Evolutionary conservation across 345 rosid species (phyloP).

Genomic region (Salix caprea): DNA sequence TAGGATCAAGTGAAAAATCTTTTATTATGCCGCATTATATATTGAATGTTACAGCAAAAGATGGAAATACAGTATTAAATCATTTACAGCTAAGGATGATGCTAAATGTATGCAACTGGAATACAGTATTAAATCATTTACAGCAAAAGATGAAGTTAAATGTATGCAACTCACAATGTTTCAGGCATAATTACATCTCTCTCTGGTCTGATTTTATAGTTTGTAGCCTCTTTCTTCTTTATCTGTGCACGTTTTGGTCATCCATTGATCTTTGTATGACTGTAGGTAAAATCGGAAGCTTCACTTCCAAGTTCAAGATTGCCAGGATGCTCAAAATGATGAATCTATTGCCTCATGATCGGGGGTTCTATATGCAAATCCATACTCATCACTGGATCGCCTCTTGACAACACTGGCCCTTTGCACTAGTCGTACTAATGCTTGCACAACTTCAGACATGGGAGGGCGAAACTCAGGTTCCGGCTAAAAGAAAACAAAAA

Average conservation of each 20-base stretch:
- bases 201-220: not conserved
- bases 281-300: constrained; percentile 12
- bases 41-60: not conserved
- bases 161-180: not conserved
- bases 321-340: constrained; percentile 35
- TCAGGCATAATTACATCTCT: constrained; percentile 27
- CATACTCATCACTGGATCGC: constrained; percentile 80
- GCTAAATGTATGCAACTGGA: not conserved
- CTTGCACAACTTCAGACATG: constrained; percentile 98
- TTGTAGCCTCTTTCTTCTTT: not conserved
- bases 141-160: not conserved
- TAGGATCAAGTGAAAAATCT: not conserved
- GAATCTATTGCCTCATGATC: constrained; percentile 77
- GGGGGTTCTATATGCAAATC: constrained; percentile 74
- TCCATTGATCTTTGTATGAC: constrained; percentile 6
- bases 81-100: constrained; percentile 12
- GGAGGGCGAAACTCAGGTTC: constrained; percentile 99
- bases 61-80: not conserved
- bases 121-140: constrained; percentile 12
- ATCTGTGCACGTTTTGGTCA: not conserved
- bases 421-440: constrained; percentile 83
- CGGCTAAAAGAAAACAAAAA: constrained; percentile 43
- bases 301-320: constrained; percentile 3
- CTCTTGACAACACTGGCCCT: constrained; percentile 83
- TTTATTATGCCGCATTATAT: constrained; percentile 4